These are phyloP conservation scores for Globisporangium spinosum DNA, from an alignment of 352 stramenopile species.

Conservation along the genomic window DNA sequence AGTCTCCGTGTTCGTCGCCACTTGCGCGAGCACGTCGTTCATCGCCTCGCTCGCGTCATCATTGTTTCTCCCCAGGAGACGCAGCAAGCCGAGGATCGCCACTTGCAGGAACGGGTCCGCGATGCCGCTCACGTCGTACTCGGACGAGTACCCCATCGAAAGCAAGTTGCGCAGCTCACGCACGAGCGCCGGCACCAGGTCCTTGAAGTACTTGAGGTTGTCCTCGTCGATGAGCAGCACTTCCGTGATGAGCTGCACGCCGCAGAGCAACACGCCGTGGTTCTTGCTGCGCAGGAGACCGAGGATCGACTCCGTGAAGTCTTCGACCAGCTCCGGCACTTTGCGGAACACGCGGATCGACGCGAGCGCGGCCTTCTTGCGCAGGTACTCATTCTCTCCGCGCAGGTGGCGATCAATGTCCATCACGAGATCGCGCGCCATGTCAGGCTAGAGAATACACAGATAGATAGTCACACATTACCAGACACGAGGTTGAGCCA, in stretches of 20 bases:
- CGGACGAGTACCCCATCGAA: conserved; percentile 96
- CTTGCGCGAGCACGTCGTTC: conserved; percentile 98
- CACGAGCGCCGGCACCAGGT: conserved; percentile 74
- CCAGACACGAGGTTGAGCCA: neutral
- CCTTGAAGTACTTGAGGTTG: conserved; percentile 73
- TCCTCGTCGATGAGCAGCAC: conserved; percentile 83
- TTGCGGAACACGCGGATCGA: conserved; percentile 92
- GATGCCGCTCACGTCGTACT: conserved; percentile 98
- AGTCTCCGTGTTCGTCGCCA: conserved; percentile 99
- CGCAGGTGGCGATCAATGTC: conserved; percentile 96
- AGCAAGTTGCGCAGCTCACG: conserved; percentile 94
- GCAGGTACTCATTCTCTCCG: conserved; percentile 92
- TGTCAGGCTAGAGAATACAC: conserved; percentile 80
- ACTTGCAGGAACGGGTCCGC: conserved; percentile 98
- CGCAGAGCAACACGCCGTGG: conserved; percentile 97
- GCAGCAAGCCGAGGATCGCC: conserved; percentile 88
- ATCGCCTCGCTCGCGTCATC: conserved; percentile 90
- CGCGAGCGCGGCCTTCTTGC: conserved; percentile 97
- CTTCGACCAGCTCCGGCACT: conserved; percentile 97
- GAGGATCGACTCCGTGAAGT: conserved; percentile 96
- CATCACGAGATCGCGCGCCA: conserved; percentile 97
- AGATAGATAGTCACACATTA: conserved; percentile 4
- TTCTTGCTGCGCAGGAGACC: conserved; percentile 93
- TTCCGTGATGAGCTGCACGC: conserved; percentile 95
- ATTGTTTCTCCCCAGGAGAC: conserved; percentile 94